These are phyloP conservation scores for Akanthomyces lecanii DNA, from an alignment of 2,329 filamentous ascomycete species.

Conservation along the genomic window DNA sequence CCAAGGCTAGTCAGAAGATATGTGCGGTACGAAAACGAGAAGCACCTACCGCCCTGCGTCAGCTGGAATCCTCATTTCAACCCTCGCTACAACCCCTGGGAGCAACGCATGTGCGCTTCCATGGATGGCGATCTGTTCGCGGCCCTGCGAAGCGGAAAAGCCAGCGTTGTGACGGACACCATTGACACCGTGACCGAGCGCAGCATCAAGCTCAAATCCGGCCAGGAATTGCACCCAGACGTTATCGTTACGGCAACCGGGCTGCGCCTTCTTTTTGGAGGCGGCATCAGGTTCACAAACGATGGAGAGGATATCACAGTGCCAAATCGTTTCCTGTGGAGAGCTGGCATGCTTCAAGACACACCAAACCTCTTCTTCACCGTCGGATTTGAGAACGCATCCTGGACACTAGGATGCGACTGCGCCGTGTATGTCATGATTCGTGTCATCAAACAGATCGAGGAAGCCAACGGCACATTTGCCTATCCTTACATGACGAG, in stretches of 20 bases:
- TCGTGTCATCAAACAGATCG: background rate
- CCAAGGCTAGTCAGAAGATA: no score
- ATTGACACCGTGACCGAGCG: slow-evolving; percentile 43
- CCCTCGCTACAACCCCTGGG: slow-evolving; percentile 55
- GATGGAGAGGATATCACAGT: background rate
- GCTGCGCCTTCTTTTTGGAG: slow-evolving; percentile 51
- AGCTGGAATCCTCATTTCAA: slow-evolving; percentile 39
- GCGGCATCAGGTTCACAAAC: slow-evolving; percentile 34
- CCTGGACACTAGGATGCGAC: slow-evolving; percentile 61
- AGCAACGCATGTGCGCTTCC: slow-evolving; percentile 63
- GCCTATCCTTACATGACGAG: background rate
- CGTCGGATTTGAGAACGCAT: slow-evolving; percentile 56
- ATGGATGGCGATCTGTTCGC: slow-evolving; percentile 43
- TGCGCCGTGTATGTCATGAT: slow-evolving; percentile 45
- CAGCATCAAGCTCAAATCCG: slow-evolving; percentile 41
- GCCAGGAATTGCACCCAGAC: slow-evolving; percentile 48
- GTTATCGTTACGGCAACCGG: slow-evolving; percentile 64
- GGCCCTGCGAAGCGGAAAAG: slow-evolving; percentile 35
- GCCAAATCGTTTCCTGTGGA: slow-evolving; percentile 41
- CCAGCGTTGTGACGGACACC: slow-evolving; percentile 39
- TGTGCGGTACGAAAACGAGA: no score
- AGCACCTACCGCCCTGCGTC: no score
- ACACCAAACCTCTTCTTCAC: slow-evolving; percentile 57
- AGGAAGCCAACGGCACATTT: background rate
- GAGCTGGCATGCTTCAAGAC: slow-evolving; percentile 56